phyloP scores from a whole-genome alignment of 2,329 filamentous ascomycete genomes.

The Lizonia empirigonia region DNA sequence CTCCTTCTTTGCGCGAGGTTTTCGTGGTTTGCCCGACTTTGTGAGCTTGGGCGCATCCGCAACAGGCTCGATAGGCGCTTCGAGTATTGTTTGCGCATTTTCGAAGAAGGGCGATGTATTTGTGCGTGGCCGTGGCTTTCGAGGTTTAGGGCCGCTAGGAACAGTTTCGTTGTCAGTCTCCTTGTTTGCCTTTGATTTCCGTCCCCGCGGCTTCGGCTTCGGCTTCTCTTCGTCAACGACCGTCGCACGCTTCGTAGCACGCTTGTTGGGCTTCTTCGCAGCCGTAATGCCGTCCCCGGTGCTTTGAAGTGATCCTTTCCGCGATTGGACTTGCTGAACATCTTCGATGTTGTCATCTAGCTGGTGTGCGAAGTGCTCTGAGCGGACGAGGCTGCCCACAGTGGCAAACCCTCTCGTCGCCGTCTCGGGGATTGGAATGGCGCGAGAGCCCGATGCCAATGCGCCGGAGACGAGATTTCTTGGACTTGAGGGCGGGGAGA shows the following conservation, averaged over 20 bases:
- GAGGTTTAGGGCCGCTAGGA: conserved; percentile 22
- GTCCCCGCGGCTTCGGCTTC: conserved; percentile 32
- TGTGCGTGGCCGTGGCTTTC: conserved; percentile 20
- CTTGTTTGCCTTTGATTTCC: conserved; percentile 34
- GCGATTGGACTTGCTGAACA: conserved; percentile 11
- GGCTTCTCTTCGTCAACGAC: conserved; percentile 21
- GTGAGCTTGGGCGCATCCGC: conserved; percentile 21
- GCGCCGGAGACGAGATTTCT: conserved; percentile 25
- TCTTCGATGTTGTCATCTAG: conserved; percentile 18
- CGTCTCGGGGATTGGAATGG: conserved; percentile 32
- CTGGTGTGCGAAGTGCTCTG: conserved; percentile 33
- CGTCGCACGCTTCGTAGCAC: conserved; percentile 17
- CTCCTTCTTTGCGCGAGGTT: conserved; percentile 40
- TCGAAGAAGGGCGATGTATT: conserved; percentile 33
- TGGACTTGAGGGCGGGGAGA: conserved; percentile 31
- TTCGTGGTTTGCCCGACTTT: conserved; percentile 36
- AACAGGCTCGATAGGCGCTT: conserved; percentile 3
- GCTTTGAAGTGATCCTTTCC: conserved; percentile 1
- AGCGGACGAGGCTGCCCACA: conserved; percentile 40
- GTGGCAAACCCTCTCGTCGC: conserved; percentile 43
- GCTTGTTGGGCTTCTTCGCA: conserved; percentile 28
- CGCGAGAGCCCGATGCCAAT: conserved; percentile 37
- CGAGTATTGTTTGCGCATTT: not conserved
- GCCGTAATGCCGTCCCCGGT: not conserved
- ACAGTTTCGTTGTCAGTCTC: conserved; percentile 8